phyloP scores from a whole-genome alignment of 106 monocot species.

The Xerophyta viscosa region DNA sequence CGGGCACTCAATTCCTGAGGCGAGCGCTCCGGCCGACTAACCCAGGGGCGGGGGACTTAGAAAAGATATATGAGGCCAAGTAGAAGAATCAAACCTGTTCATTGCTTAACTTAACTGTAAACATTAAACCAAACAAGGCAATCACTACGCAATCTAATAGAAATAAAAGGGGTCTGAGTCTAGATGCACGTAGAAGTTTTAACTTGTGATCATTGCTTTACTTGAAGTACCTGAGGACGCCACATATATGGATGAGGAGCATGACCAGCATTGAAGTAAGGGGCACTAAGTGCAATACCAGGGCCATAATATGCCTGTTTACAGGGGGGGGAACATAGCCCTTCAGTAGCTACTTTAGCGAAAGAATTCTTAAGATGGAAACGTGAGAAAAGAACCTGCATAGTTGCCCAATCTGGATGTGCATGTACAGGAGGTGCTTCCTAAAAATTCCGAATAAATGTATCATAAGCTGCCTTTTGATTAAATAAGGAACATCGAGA shows the following conservation, averaged over 20 bases:
- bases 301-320: constrained; percentile 79
- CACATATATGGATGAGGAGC: constrained; percentile 73
- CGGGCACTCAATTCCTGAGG: too few species aligned
- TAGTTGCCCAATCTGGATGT: constrained; percentile 74
- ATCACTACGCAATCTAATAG: too few species aligned
- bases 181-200: neutral
- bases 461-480: neutral
- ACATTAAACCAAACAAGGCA: too few species aligned
- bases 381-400: constrained; percentile 48
- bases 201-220: too few species aligned
- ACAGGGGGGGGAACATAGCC: constrained; percentile 2
- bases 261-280: constrained; percentile 54
- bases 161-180: too few species aligned
- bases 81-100: too few species aligned
- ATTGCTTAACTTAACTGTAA: too few species aligned
- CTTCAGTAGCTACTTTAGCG: neutral
- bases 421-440: constrained; percentile 35
- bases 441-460: constrained; percentile 23
- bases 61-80: too few species aligned
- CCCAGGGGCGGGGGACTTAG: too few species aligned
- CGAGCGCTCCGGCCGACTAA: too few species aligned
- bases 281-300: constrained; percentile 53
- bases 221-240: constrained; percentile 56
- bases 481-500: neutral
- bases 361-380: neutral